Percentiles rank a stretch among this genome's conserved stretches.
These are phyloP conservation scores for Nigrospora oryzae DNA, from an alignment of 2,329 filamentous ascomycete genomes.

Conservation along the genomic window DNA sequence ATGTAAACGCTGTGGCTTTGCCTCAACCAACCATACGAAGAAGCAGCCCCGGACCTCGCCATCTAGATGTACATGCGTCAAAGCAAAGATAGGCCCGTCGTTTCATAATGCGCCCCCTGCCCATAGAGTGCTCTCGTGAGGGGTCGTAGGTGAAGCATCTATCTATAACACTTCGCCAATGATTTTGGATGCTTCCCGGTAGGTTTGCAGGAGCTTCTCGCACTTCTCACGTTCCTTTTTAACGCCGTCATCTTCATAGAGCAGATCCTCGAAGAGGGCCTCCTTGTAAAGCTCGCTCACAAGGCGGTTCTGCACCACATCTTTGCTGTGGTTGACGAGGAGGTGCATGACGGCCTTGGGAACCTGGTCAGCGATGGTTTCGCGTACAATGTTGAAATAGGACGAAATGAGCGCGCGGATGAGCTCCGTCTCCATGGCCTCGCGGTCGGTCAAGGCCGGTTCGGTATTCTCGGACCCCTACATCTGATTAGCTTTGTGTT, in stretches of 20 bases:
- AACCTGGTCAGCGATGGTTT: slow-evolving; percentile 97
- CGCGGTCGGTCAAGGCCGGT: slow-evolving; percentile 86
- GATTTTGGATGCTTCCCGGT: slow-evolving; percentile 96
- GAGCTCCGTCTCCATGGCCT: slow-evolving; percentile 94
- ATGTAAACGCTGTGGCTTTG: neutral
- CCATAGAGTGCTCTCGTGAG: too few species aligned
- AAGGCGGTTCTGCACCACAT: slow-evolving; percentile 92
- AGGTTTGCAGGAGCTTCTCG: slow-evolving; percentile 89
- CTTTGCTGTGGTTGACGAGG: slow-evolving; percentile 95
- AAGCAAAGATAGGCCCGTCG: too few species aligned
- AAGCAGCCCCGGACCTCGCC: too few species aligned
- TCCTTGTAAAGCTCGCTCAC: slow-evolving; percentile 96
- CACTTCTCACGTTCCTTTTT: slow-evolving; percentile 98
- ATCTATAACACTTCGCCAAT: slow-evolving; percentile 84
- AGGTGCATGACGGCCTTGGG: slow-evolving; percentile 99
- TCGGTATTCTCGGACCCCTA: slow-evolving; percentile 54
- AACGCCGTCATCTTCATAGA: slow-evolving; percentile 96
- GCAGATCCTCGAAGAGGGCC: slow-evolving; percentile 76
- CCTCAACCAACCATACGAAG: too few species aligned
- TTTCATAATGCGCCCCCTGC: too few species aligned
- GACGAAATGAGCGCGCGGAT: slow-evolving; percentile 94
- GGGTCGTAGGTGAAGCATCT: too few species aligned
- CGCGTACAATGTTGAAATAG: slow-evolving; percentile 98
- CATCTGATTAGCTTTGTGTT: slow-evolving; percentile 10
- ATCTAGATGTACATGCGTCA: too few species aligned